Conservation (phyloP, 257 asterid genomes). For the Solanum rostratum region DNA sequence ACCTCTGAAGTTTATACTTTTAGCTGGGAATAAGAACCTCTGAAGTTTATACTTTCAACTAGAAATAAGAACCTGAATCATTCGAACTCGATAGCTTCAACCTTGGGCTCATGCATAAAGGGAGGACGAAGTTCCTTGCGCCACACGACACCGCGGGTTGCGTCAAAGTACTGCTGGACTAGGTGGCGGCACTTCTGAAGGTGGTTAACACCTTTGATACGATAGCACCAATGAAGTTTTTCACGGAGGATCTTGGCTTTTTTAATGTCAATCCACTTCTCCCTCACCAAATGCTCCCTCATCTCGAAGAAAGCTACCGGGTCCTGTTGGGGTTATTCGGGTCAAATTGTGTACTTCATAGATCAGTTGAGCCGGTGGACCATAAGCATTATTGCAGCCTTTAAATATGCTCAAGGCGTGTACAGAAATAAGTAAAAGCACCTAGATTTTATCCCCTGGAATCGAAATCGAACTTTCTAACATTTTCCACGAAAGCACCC, state of each 20-base stretch:
- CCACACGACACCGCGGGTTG: constrained; percentile 96
- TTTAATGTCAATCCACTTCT: constrained; percentile 96
- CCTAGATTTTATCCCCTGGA: background rate
- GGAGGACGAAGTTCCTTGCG: constrained; percentile 90
- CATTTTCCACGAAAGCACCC: constrained; percentile 8
- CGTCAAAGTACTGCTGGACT: constrained; percentile 75
- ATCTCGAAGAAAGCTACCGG: constrained; percentile 91
- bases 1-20: no score
- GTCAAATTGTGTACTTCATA: no score
- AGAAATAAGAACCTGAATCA: background rate
- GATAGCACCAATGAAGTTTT: constrained; percentile 85
- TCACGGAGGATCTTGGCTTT: constrained; percentile 89
- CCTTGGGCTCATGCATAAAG: constrained; percentile 40
- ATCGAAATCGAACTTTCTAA: constrained; percentile 24
- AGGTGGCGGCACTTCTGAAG: constrained; percentile 96
- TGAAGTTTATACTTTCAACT: no score
- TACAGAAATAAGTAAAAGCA: background rate
- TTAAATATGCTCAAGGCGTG: background rate
- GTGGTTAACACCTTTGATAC: constrained; percentile 79
- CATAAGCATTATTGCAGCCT: background rate
- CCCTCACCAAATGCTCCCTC: constrained; percentile 85
- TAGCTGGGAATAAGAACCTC: no score
- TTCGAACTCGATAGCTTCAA: background rate
- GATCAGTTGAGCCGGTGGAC: background rate
- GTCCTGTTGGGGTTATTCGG: constrained; percentile 79